A percentile compares a stretch with the other conserved stretches of the same genome.
These are phyloP conservation scores for Combretum micranthum DNA, from an alignment of 345 rosid species.

Conservation along the genomic window DNA sequence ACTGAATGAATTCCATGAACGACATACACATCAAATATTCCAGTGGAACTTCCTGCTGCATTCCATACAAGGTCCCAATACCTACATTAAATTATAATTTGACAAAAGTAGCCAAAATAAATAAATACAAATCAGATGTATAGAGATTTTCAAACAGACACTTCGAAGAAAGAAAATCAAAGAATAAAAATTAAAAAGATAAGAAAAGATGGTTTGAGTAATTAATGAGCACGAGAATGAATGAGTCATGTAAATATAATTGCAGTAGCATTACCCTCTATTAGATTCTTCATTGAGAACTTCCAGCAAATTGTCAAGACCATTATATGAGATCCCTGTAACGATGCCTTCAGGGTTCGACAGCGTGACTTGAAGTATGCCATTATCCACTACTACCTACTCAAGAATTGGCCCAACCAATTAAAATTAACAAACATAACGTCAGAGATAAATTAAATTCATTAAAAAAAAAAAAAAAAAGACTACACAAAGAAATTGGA, in stretches of 20 bases:
- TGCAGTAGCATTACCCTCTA: constrained; percentile 56
- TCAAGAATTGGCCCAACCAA: neutral
- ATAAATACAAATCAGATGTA: neutral
- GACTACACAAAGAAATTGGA: neutral
- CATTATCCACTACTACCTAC: constrained; percentile 84
- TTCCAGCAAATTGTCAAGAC: constrained; percentile 83
- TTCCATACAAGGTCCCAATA: constrained; percentile 85
- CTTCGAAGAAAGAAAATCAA: too few relatives aligned
- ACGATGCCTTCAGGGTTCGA: constrained; percentile 80
- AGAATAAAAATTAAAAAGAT: too few relatives aligned
- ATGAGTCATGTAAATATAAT: neutral
- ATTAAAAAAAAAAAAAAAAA: constrained; percentile 10
- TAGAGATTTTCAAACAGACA: too few relatives aligned
- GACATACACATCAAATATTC: constrained; percentile 65
- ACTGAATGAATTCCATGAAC: neutral
- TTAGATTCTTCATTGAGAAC: constrained; percentile 64
- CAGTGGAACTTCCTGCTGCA: constrained; percentile 37
- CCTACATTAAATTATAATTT: constrained; percentile 28
- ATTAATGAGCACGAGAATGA: too few relatives aligned
- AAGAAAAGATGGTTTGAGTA: too few relatives aligned
- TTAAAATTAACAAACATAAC: neutral
- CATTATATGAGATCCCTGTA: constrained; percentile 55
- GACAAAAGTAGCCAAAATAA: neutral
- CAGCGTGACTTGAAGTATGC: constrained; percentile 56
- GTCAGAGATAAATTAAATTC: neutral